Evolutionary conservation across 768 basidiomycete species (phyloP).

Genomic region (Trametes punicea): DNA sequence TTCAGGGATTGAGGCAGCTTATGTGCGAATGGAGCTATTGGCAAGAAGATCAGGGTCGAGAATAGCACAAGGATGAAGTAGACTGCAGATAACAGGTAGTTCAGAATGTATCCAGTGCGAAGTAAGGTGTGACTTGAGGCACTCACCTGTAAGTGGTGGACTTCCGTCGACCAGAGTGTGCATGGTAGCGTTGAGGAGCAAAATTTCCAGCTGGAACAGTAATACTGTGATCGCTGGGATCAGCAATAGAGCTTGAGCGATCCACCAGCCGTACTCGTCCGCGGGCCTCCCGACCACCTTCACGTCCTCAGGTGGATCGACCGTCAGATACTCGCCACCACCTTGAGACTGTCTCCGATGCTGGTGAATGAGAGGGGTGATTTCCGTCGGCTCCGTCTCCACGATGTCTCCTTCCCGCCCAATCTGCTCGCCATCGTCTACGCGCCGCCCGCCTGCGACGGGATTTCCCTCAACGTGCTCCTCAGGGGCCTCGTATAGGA

Average conservation of each 20-base stretch:
- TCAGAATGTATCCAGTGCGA: background rate
- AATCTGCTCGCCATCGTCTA: slow-evolving; percentile 20
- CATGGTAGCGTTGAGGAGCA: slow-evolving; percentile 44
- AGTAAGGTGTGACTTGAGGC: background rate
- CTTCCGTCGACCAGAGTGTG: slow-evolving; percentile 68
- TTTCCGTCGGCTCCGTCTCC: slow-evolving; percentile 48
- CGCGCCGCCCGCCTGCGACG: background rate
- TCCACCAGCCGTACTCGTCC: slow-evolving; percentile 49
- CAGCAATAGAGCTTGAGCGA: slow-evolving; percentile 51
- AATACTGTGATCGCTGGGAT: slow-evolving; percentile 54
- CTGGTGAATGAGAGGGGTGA: slow-evolving; percentile 50
- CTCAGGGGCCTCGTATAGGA: slow-evolving; percentile 23
- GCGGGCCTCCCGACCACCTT: slow-evolving; percentile 13
- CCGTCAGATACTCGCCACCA: slow-evolving; percentile 21
- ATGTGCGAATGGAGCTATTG: slow-evolving; percentile 62
- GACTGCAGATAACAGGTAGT: slow-evolving; percentile 44
- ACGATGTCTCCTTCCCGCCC: slow-evolving; percentile 19
- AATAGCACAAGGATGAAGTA: slow-evolving; percentile 47
- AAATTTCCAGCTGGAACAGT: slow-evolving; percentile 45
- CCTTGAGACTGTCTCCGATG: slow-evolving; percentile 21
- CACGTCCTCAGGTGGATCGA: slow-evolving; percentile 12
- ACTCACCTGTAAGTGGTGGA: slow-evolving; percentile 45
- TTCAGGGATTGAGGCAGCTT: slow-evolving; percentile 43
- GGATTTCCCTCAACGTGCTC: background rate
- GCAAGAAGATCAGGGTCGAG: slow-evolving; percentile 50